Percentiles rank a stretch among this genome's conserved stretches.
These are phyloP conservation scores for Fraxinus excelsior DNA, from an alignment of 257 asterid genomes.

Conservation along the genomic window DNA sequence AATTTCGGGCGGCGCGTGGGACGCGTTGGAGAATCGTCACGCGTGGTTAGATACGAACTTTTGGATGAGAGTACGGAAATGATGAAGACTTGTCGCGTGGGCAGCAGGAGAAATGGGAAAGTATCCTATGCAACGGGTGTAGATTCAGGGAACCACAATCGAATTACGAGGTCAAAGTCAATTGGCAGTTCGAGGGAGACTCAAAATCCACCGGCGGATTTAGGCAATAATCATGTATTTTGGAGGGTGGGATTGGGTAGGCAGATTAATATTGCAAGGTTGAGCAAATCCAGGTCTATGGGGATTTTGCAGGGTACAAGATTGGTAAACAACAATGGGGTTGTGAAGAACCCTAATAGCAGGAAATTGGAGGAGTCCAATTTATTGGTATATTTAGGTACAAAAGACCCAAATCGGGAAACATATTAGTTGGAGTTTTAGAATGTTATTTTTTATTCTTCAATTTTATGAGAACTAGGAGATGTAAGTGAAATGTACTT, in stretches of 20 bases:
- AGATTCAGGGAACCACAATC: constrained; percentile 20
- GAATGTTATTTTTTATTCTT: not conserved
- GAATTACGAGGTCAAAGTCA: constrained; percentile 58
- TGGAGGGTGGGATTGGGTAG: constrained; percentile 47
- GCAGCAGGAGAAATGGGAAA: constrained; percentile 61
- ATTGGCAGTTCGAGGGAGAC: constrained; percentile 63
- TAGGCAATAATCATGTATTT: not conserved
- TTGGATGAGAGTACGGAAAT: constrained; percentile 61
- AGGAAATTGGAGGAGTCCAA: constrained; percentile 51
- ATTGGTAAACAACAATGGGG: constrained; percentile 29
- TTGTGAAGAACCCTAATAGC: constrained; percentile 26
- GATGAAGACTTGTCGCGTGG: constrained; percentile 31
- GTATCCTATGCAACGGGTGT: constrained; percentile 46
- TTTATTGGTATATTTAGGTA: constrained; percentile 38
- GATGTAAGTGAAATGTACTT: no score
- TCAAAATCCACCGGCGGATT: constrained; percentile 39
- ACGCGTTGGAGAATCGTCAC: constrained; percentile 35
- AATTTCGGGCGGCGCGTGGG: constrained; percentile 59
- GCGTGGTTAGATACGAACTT: constrained; percentile 45
- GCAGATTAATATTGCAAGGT: constrained; percentile 54
- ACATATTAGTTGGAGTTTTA: not conserved
- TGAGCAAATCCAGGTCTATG: constrained; percentile 69
- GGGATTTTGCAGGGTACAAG: constrained; percentile 53
- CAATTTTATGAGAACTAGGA: not conserved
- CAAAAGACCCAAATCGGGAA: constrained; percentile 15